phyloP scores from a whole-genome alignment of 2,329 filamentous ascomycete genomes.

The Aspergillus bombycis region DNA sequence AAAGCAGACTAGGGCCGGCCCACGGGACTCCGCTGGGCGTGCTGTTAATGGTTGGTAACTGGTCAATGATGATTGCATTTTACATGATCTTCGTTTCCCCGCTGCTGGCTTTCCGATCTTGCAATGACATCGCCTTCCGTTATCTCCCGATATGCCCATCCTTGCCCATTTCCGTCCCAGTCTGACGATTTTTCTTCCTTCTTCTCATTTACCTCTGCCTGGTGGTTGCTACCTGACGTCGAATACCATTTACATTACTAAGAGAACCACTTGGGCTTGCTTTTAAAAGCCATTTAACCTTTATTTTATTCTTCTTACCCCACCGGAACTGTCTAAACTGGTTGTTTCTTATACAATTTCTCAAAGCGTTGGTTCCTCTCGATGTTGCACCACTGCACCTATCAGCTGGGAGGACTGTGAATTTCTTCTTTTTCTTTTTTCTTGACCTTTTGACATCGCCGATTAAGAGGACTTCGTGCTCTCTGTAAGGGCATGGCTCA shows the following conservation, averaged over 20 bases:
- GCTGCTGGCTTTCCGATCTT: conserved; percentile 15
- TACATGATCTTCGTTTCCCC: conserved; percentile 15
- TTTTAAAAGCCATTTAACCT: background rate
- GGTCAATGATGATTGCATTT: conserved; percentile 7
- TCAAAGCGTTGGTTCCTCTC: background rate
- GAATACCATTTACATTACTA: conserved; percentile 2
- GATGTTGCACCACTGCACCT: background rate
- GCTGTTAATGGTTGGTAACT: background rate
- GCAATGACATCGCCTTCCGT: conserved; percentile 11
- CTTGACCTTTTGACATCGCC: background rate
- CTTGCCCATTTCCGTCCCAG: conserved; percentile 14
- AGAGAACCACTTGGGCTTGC: background rate
- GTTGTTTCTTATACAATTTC: background rate
- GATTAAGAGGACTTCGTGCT: conserved; percentile 17
- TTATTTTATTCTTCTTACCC: background rate
- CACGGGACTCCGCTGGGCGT: background rate
- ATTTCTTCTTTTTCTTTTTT: background rate
- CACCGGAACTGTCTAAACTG: background rate
- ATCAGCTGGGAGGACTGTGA: background rate
- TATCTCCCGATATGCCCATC: conserved; percentile 18
- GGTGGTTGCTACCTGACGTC: background rate
- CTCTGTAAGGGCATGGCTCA: conserved; percentile 43
- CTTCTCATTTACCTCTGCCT: conserved; percentile 1
- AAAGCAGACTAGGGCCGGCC: background rate
- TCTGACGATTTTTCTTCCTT: conserved; percentile 12